Evolutionary conservation across 2,329 filamentous ascomycete species (phyloP), one percentile per base, ranked within the genome.

Genomic region (Pseudocercospora cruenta): DNA sequence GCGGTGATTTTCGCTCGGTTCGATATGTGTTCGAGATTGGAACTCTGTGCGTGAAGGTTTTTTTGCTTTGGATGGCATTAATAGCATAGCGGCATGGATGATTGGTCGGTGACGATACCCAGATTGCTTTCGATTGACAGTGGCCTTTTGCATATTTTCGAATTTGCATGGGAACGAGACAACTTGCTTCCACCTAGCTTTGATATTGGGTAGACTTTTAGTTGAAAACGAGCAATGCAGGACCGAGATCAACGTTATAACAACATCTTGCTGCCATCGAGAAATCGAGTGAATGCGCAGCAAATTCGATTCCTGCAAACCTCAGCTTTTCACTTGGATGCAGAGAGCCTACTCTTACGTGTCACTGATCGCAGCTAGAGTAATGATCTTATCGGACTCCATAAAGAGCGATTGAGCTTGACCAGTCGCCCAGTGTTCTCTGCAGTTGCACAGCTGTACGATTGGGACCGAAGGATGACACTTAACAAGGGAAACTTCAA

Each of bases 51-150:
- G 19, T 28, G 47, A 59, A 43, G 24, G 8, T 1, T 31, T 53
- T 36, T 19, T 21, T 43, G 58, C 33, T 33, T 67, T 54, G 55
- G 58, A 54, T 64, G 67, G 64, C 64, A 69, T 69, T 66, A 67
- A 66, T 69, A 63, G 67, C 67, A 69, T 69, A 69, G 67, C 67
- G 65, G 59, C 58, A 60, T 58, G 59, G 59, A 62, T 33, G 58
- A 62, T 63, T 51, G 64, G 12, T 51, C 63, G 67, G 66, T 68
- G 67, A 69, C 67, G 67, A 69, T 69, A 69, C 67, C 67, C 67
- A 66, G 67, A 69, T 69, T 66, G 64, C 33, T 67, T 69, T 66
- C 54, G 47, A 51, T 21, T 21, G 22, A 24, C 22, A 22, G 47
- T 51, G 47, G 47, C 47, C 55, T 61, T 31, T 33, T 53, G 14